Percentiles rank a stretch among this genome's conserved stretches.
These are phyloP conservation scores for Puccinia horiana DNA, from an alignment of 1,284 basidiomycete genomes.

Conservation along the genomic window DNA sequence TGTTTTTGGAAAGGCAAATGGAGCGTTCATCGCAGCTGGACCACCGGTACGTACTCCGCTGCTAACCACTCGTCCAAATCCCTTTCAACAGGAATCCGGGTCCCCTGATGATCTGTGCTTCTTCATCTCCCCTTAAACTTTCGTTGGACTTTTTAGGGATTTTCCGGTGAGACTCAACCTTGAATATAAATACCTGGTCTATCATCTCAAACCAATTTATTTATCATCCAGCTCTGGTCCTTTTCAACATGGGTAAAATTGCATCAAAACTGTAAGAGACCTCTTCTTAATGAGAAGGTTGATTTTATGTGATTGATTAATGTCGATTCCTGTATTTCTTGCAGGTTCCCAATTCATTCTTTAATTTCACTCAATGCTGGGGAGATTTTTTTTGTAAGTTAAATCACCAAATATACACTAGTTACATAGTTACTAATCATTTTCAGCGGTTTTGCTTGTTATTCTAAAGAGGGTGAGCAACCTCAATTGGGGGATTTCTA, in stretches of 20 bases:
- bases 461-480: neutral
- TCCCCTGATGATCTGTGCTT: neutral
- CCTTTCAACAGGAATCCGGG: neutral
- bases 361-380: slow-evolving; percentile 32
- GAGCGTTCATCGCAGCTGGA: slow-evolving; percentile 35
- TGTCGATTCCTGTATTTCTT: neutral
- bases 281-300: neutral
- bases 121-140: neutral
- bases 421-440: neutral
- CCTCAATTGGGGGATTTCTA: neutral
- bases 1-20: slow-evolving; percentile 27
- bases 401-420: neutral
- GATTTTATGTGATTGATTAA: neutral
- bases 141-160: neutral
- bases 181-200: neutral
- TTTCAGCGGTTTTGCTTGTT: neutral
- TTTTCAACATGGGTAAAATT: slow-evolving; percentile 40
- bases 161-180: slow-evolving; percentile 12
- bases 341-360: slow-evolving; percentile 24
- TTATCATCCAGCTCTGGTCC: slow-evolving; percentile 10
- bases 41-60: slow-evolving; percentile 21
- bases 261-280: slow-evolving; percentile 19
- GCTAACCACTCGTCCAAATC: neutral
- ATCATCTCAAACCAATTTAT: neutral
- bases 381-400: slow-evolving; percentile 28